Percentiles rank a stretch among this genome's conserved stretches.
phyloP scores from a whole-genome alignment of 2,329 filamentous ascomycete genomes.

The Aspergillus luchuensis region DNA sequence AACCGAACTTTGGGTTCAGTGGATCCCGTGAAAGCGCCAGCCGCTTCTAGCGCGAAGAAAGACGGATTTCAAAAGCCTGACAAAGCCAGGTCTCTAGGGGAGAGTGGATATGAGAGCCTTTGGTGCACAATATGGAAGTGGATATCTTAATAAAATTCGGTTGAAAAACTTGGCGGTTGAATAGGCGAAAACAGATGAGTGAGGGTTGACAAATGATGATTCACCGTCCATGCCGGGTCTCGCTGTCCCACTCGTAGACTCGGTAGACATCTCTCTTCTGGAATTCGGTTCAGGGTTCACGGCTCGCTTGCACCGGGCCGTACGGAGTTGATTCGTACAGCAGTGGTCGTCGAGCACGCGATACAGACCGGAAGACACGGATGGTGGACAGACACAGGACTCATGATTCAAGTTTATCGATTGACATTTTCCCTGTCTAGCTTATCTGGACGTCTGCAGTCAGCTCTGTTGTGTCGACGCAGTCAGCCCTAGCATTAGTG shows the following conservation, averaged over 20 bases:
- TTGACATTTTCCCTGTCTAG: neutral
- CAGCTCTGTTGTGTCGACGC: neutral
- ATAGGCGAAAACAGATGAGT: neutral
- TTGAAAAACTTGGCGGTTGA: neutral
- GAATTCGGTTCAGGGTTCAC: neutral
- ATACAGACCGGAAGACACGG: no score
- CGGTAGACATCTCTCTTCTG: neutral
- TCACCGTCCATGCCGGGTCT: neutral
- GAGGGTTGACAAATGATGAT: neutral
- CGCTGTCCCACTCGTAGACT: neutral
- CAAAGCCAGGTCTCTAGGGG: neutral
- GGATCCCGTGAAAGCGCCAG: neutral
- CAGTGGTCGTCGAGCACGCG: no score
- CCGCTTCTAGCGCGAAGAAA: neutral
- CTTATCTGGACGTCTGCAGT: neutral
- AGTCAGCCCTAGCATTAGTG: neutral
- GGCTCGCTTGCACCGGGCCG: neutral
- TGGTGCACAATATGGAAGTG: neutral
- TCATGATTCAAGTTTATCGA: neutral
- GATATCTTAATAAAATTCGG: neutral
- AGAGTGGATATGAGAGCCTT: neutral
- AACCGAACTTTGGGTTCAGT: neutral
- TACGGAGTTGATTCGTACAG: neutral
- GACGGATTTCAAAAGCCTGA: slow-evolving; percentile 3
- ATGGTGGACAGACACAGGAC: neutral